Conservation (phyloP, 768 basidiomycete genomes). For the Tricholomella constricta region DNA sequence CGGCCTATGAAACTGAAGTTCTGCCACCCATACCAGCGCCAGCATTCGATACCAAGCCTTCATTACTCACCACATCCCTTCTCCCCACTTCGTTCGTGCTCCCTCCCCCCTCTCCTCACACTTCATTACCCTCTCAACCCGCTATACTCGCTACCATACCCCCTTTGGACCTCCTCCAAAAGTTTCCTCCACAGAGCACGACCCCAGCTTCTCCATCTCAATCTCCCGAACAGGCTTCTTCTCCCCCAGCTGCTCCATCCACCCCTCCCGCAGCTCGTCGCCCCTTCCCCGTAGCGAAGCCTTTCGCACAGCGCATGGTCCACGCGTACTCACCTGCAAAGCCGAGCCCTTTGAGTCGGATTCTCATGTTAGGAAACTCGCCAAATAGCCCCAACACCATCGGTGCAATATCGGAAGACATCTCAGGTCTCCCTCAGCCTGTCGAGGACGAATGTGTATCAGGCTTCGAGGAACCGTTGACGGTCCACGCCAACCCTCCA, state of each 20-base stretch:
- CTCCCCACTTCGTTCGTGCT: slow-evolving; percentile 74
- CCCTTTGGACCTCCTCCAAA: slow-evolving; percentile 15
- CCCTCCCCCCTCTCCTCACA: slow-evolving; percentile 74
- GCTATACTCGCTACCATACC: slow-evolving; percentile 34
- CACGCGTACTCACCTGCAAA: slow-evolving; percentile 83
- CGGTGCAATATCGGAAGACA: slow-evolving; percentile 17
- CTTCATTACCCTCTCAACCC: slow-evolving; percentile 58
- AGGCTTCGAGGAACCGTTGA: slow-evolving; percentile 24
- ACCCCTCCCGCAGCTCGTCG: slow-evolving; percentile 38
- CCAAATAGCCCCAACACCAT: slow-evolving; percentile 39
- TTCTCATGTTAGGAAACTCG: slow-evolving; percentile 70
- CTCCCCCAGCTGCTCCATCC: slow-evolving; percentile 24
- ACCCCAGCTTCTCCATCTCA: slow-evolving; percentile 12
- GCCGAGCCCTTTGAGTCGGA: slow-evolving; percentile 80
- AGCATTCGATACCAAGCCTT: slow-evolving; percentile 40
- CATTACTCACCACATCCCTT: slow-evolving; percentile 43
- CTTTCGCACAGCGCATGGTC: slow-evolving; percentile 65
- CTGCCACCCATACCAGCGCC: slow-evolving; percentile 34
- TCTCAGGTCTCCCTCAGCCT: slow-evolving; percentile 28
- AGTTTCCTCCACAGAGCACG: slow-evolving; percentile 13
- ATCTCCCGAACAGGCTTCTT: slow-evolving; percentile 14
- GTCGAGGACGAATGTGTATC: slow-evolving; percentile 37
- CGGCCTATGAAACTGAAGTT: slow-evolving; percentile 46
- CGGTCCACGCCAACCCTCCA: slow-evolving; percentile 8
- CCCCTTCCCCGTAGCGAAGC: slow-evolving; percentile 74